Percentiles rank a stretch among this genome's conserved stretches.
These are phyloP conservation scores for Raddia distichophylla DNA, from an alignment of 176 grass and related monocot genomes.

Conservation along the genomic window DNA sequence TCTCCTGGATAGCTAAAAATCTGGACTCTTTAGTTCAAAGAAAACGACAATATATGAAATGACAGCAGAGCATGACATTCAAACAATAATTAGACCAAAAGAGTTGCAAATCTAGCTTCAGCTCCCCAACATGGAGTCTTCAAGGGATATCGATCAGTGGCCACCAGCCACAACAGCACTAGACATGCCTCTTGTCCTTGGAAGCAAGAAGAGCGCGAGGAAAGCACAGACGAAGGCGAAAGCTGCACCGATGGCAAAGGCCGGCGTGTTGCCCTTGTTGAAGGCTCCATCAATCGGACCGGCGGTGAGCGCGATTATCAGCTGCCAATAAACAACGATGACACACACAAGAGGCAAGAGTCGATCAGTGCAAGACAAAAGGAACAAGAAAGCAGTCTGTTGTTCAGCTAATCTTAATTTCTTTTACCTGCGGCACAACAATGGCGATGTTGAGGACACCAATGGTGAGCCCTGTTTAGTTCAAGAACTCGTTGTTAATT, in stretches of 20 bases:
- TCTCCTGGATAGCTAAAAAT: neutral
- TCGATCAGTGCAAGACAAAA: neutral
- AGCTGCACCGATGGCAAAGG: slow-evolving; percentile 43
- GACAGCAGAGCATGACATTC: neutral
- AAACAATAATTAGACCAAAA: neutral
- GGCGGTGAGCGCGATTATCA: slow-evolving; percentile 49
- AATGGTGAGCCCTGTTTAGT: slow-evolving; percentile 39
- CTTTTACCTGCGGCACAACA: slow-evolving; percentile 48
- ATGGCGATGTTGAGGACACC: slow-evolving; percentile 65
- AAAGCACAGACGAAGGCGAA: slow-evolving; percentile 48
- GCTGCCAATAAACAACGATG: neutral
- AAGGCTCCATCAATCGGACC: slow-evolving; percentile 52
- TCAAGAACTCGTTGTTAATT: neutral
- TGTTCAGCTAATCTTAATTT: too few species aligned
- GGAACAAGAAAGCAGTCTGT: neutral
- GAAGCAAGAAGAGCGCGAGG: slow-evolving; percentile 39
- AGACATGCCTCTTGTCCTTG: slow-evolving; percentile 46
- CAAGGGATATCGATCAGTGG: slow-evolving; percentile 40
- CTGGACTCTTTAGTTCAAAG: neutral
- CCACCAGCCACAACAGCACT: slow-evolving; percentile 35
- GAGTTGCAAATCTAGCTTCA: neutral
- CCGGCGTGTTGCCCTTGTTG: slow-evolving; percentile 56
- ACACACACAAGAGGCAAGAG: neutral
- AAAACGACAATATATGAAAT: neutral
- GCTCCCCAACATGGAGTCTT: neutral